phyloP scores from a whole-genome alignment of 2,329 filamentous ascomycete genomes.

The Pseudonectria foliicola region DNA sequence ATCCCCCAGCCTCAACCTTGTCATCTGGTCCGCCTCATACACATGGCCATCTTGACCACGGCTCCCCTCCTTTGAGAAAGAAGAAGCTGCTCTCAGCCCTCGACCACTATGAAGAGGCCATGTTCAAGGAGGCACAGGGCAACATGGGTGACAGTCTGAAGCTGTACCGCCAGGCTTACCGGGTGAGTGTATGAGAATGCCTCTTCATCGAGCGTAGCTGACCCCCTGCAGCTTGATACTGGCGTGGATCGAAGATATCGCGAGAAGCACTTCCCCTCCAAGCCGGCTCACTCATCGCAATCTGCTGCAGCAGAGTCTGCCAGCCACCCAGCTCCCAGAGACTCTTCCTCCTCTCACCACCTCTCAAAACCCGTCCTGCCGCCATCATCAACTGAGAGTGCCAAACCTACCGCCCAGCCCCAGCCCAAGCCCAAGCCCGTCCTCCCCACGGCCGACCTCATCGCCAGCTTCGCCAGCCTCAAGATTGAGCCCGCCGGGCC shows the following conservation, averaged over 20 bases:
- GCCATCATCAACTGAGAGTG: not conserved
- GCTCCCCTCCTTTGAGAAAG: slow-evolving; percentile 6
- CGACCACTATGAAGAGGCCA: slow-evolving; percentile 88
- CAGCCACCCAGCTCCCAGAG: slow-evolving; percentile 7
- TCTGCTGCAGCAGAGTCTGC: slow-evolving; percentile 19
- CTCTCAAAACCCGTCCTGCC: not conserved
- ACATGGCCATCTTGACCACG: slow-evolving; percentile 7
- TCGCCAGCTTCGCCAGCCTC: slow-evolving; percentile 65
- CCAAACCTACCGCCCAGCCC: slow-evolving; percentile 41
- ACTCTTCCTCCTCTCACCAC: slow-evolving; percentile 14
- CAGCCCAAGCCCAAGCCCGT: slow-evolving; percentile 25
- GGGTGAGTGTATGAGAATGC: slow-evolving; percentile 40
- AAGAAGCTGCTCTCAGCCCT: slow-evolving; percentile 65
- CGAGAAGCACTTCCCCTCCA: slow-evolving; percentile 78
- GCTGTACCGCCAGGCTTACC: slow-evolving; percentile 85
- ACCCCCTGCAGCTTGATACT: slow-evolving; percentile 60
- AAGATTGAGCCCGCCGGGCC: slow-evolving; percentile 62
- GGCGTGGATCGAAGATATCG: slow-evolving; percentile 80
- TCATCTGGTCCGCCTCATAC: not conserved
- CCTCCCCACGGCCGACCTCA: slow-evolving; percentile 58
- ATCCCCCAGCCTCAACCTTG: slow-evolving; percentile 5
- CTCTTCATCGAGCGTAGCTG: too few species aligned
- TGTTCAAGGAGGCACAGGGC: slow-evolving; percentile 79
- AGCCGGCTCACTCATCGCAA: slow-evolving; percentile 37
- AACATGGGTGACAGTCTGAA: slow-evolving; percentile 82